Percentiles rank a stretch among this genome's conserved stretches.
These are phyloP conservation scores for Phytomonas francai DNA, from an alignment of 208 protist species.

Conservation along the genomic window DNA sequence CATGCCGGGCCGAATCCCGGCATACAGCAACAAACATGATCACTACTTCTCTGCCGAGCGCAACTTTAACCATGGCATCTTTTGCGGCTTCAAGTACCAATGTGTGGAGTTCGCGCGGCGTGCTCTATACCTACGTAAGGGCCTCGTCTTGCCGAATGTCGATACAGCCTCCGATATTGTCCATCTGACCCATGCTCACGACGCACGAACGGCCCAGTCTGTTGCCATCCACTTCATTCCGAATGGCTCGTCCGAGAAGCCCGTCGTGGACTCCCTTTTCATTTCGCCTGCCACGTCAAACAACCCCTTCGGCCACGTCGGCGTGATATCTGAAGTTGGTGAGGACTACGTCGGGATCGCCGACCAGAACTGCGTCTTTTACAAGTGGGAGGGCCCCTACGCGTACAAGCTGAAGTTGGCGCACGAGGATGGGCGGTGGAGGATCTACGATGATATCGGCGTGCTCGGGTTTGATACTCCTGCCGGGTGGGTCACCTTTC, in stretches of 20 bases:
- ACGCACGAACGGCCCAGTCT: conserved; percentile 43
- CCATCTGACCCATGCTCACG: conserved; percentile 44
- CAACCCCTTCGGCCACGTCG: conserved; percentile 64
- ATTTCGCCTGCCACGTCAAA: conserved; percentile 55
- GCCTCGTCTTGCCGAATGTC: conserved; percentile 70
- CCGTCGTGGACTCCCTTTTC: conserved; percentile 67
- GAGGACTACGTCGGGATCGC: conserved; percentile 78
- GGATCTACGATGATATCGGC: conserved; percentile 57
- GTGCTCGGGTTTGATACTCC: conserved; percentile 41
- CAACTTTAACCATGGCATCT: conserved; percentile 63
- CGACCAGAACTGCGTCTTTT: conserved; percentile 83
- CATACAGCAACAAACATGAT: conserved; percentile 87
- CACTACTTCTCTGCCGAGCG: conserved; percentile 83
- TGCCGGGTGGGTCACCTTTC: conserved; percentile 82
- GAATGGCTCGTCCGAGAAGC: conserved; percentile 53
- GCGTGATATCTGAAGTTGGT: conserved; percentile 77
- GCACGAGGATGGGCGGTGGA: conserved; percentile 49
- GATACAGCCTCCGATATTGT: conserved; percentile 82
- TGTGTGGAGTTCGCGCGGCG: conserved; percentile 87
- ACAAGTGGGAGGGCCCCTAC: conserved; percentile 66
- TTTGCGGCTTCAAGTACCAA: conserved; percentile 87
- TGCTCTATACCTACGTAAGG: conserved; percentile 74
- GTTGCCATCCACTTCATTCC: conserved; percentile 40
- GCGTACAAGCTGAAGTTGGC: conserved; percentile 46
- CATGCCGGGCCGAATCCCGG: conserved; percentile 60